Evolutionary conservation across 1,284 basidiomycete genomes (phyloP).

Genomic region (Pseudozyma sp.): DNA sequence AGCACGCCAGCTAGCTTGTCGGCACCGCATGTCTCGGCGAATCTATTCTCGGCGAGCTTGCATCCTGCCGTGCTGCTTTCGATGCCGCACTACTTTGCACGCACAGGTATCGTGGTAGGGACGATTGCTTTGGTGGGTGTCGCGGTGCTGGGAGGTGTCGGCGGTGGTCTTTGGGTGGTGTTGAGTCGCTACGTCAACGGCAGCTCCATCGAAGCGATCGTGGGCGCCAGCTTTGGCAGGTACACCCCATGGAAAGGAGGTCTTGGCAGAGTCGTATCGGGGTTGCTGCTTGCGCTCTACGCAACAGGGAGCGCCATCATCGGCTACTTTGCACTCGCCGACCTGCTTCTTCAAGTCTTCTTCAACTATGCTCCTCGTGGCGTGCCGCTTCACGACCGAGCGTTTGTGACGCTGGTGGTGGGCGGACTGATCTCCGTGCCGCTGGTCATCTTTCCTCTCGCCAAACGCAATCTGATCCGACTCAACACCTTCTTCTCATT

Average conservation of each 20-base stretch:
- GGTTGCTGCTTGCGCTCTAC: slow-evolving; percentile 56
- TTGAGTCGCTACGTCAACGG: slow-evolving; percentile 65
- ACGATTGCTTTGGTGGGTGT: slow-evolving; percentile 51
- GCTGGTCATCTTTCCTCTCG: slow-evolving; percentile 62
- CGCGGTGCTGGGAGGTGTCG: slow-evolving; percentile 61
- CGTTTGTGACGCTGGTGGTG: slow-evolving; percentile 62
- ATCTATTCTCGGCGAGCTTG: slow-evolving; percentile 62
- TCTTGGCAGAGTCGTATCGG: slow-evolving; percentile 52
- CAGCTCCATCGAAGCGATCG: slow-evolving; percentile 62
- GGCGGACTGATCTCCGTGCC: slow-evolving; percentile 60
- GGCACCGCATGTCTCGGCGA: slow-evolving; percentile 60
- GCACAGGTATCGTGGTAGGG: slow-evolving; percentile 52
- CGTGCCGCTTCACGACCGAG: slow-evolving; percentile 59
- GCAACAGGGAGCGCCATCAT: slow-evolving; percentile 65
- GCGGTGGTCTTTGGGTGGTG: slow-evolving; percentile 65
- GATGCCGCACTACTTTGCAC: slow-evolving; percentile 64
- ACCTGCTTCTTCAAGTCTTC: slow-evolving; percentile 63
- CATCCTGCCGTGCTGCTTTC: slow-evolving; percentile 65
- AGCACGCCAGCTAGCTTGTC: slow-evolving; percentile 60
- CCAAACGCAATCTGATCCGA: slow-evolving; percentile 65
- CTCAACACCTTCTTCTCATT: slow-evolving; percentile 58
- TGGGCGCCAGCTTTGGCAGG: slow-evolving; percentile 60
- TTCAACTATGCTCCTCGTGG: slow-evolving; percentile 62
- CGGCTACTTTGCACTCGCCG: slow-evolving; percentile 65
- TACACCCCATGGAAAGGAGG: slow-evolving; percentile 64